A percentile compares a stretch with the other conserved stretches of the same genome.
These are phyloP conservation scores for Nematocida displodere DNA, from an alignment of 371 early-diverging fungal genomes.

Conservation along the genomic window DNA sequence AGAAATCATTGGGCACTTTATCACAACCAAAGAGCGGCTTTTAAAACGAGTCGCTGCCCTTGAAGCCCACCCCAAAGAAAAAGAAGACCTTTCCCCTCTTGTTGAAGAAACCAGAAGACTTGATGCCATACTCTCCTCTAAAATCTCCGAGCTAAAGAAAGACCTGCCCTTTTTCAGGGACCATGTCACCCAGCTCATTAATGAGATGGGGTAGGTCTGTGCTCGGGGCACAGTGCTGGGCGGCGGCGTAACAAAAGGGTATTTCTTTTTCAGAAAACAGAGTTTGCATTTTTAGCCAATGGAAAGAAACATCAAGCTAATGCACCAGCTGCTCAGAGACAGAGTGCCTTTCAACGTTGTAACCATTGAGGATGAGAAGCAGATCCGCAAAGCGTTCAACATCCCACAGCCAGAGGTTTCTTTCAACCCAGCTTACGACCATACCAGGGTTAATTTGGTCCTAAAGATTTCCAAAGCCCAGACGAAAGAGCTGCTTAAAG, in stretches of 20 bases:
- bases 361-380: slow-evolving; percentile 37
- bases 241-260: background rate
- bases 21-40: slow-evolving; percentile 18
- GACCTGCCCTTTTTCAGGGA: slow-evolving; percentile 33
- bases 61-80: background rate
- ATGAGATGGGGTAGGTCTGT: background rate
- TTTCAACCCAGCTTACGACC: slow-evolving; percentile 30
- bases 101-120: slow-evolving; percentile 31
- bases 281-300: slow-evolving; percentile 11
- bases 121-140: background rate
- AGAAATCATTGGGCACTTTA: slow-evolving; percentile 47
- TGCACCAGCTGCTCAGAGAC: slow-evolving; percentile 3
- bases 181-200: background rate
- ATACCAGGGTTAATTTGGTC: slow-evolving; percentile 5
- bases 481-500: slow-evolving; percentile 10
- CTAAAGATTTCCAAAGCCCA: slow-evolving; percentile 1
- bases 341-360: slow-evolving; percentile 37
- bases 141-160: background rate
- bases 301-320: slow-evolving; percentile 14
- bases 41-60: background rate
- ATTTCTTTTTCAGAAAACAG: background rate
- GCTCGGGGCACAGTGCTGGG: background rate
- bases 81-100: background rate
- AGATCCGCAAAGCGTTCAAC: slow-evolving; percentile 17
- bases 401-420: background rate